phyloP scores from a whole-genome alignment of 2,329 filamentous ascomycete genomes.

The Talaromyces rugulosus region DNA sequence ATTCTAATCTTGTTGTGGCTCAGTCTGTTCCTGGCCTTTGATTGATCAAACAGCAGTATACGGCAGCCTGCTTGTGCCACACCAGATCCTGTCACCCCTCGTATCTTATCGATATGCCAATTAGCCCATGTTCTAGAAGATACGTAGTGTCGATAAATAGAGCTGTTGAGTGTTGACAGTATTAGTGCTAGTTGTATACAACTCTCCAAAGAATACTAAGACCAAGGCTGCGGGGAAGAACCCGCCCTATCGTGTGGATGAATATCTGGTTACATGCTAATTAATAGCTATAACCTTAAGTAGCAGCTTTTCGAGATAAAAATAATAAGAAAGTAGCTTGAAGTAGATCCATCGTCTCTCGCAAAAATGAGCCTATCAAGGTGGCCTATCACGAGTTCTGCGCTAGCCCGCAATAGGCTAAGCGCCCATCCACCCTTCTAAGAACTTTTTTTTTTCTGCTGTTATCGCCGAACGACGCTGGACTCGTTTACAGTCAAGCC shows the following conservation, averaged over 20 bases:
- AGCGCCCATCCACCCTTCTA: constrained; percentile 29
- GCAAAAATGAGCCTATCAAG: background rate
- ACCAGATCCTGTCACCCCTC: background rate
- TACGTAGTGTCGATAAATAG: background rate
- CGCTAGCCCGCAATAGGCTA: constrained; percentile 27
- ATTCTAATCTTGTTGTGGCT: background rate
- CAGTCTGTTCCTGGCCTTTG: background rate
- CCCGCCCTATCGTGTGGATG: too few relatives aligned
- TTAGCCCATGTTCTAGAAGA: background rate
- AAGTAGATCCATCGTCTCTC: background rate
- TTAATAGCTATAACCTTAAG: background rate
- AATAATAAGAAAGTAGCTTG: background rate
- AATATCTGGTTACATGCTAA: background rate
- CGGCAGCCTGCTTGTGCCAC: background rate
- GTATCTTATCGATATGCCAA: background rate
- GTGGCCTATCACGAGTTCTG: background rate
- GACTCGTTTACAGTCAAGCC: background rate
- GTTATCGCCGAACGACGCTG: constrained; percentile 5
- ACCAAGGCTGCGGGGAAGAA: background rate
- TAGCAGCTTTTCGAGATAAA: too few relatives aligned
- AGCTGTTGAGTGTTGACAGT: too few relatives aligned
- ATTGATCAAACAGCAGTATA: background rate
- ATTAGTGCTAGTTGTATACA: too few relatives aligned
- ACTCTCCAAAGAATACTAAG: too few relatives aligned
- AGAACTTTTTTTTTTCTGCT: constrained; percentile 40